Percentiles rank a stretch among this genome's conserved stretches.
Conservation (phyloP, 1,284 basidiomycete genomes). For the Malassezia arunalokei region DNA sequence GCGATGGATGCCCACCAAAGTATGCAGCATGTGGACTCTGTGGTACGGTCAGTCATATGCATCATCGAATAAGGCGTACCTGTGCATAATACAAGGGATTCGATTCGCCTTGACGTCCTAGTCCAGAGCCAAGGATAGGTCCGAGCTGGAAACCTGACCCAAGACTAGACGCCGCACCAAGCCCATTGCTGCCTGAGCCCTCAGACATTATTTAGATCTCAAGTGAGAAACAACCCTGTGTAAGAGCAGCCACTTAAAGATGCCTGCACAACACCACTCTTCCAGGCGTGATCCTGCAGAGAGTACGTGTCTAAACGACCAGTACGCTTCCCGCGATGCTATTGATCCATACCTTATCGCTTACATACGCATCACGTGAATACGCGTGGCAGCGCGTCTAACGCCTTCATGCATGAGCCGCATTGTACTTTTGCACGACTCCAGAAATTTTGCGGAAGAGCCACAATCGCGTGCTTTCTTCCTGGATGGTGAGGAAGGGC, state of each 20-base stretch:
- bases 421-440: slow-evolving; percentile 20
- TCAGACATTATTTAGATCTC: slow-evolving; percentile 8
- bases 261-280: background rate
- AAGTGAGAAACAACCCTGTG: background rate
- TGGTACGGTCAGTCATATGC: background rate
- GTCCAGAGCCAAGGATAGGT: slow-evolving; percentile 5
- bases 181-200: slow-evolving; percentile 1
- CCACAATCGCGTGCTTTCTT: slow-evolving; percentile 52
- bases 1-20: slow-evolving; percentile 4
- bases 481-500: slow-evolving; percentile 52
- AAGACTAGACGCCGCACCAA: slow-evolving; percentile 9
- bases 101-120: slow-evolving; percentile 9
- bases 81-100: slow-evolving; percentile 16
- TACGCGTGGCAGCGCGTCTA: background rate
- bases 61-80: background rate
- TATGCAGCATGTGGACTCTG: slow-evolving; percentile 9
- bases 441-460: slow-evolving; percentile 52
- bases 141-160: slow-evolving; percentile 9
- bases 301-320: too few relatives aligned
- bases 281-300: too few relatives aligned
- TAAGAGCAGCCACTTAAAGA: background rate
- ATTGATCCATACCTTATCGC: background rate
- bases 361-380: background rate
- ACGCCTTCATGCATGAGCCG: slow-evolving; percentile 9
- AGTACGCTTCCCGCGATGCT: background rate